Evolutionary conservation across 352 stramenopile genomes (phyloP).

Genomic region (Globisporangium nunn): DNA sequence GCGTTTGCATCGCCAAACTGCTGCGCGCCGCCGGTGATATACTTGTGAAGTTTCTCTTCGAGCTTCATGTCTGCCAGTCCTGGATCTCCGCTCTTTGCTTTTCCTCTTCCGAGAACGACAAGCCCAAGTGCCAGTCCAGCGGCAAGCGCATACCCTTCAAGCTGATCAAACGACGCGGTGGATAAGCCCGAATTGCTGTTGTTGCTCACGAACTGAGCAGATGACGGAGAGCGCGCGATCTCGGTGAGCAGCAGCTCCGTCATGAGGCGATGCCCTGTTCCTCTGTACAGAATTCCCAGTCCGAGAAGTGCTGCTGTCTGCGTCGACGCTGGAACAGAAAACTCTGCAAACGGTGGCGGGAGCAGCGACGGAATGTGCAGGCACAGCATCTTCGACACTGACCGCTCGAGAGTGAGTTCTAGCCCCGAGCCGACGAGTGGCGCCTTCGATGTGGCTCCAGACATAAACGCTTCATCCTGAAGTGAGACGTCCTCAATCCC

Average conservation of each 20-base stretch:
- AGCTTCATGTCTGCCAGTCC: slow-evolving; percentile 94
- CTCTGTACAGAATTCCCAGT: slow-evolving; percentile 95
- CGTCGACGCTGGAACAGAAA: slow-evolving; percentile 93
- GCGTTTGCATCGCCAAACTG: slow-evolving; percentile 37
- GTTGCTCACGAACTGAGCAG: slow-evolving; percentile 49
- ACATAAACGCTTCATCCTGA: slow-evolving; percentile 12
- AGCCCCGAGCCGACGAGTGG: slow-evolving; percentile 32
- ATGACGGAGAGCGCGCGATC: slow-evolving; percentile 87
- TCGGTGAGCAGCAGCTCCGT: slow-evolving; percentile 96
- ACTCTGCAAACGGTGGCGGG: slow-evolving; percentile 90
- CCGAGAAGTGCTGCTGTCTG: slow-evolving; percentile 94
- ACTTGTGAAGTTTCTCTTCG: slow-evolving; percentile 94
- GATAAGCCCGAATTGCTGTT: slow-evolving; percentile 37
- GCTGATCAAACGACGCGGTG: slow-evolving; percentile 70
- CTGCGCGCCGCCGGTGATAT: slow-evolving; percentile 84
- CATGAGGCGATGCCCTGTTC: slow-evolving; percentile 94
- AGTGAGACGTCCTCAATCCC: slow-evolving; percentile 5
- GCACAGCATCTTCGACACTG: slow-evolving; percentile 97
- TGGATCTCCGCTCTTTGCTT: slow-evolving; percentile 58
- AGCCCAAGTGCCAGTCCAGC: slow-evolving; percentile 93
- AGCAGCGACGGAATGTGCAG: slow-evolving; percentile 96
- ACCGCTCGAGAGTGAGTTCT: slow-evolving; percentile 73
- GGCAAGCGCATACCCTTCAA: slow-evolving; percentile 92
- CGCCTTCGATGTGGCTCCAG: slow-evolving; percentile 16
- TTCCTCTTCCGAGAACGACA: slow-evolving; percentile 88